Conservation (phyloP, 352 stramenopile species). For the Globisporangium middletonii region DNA sequence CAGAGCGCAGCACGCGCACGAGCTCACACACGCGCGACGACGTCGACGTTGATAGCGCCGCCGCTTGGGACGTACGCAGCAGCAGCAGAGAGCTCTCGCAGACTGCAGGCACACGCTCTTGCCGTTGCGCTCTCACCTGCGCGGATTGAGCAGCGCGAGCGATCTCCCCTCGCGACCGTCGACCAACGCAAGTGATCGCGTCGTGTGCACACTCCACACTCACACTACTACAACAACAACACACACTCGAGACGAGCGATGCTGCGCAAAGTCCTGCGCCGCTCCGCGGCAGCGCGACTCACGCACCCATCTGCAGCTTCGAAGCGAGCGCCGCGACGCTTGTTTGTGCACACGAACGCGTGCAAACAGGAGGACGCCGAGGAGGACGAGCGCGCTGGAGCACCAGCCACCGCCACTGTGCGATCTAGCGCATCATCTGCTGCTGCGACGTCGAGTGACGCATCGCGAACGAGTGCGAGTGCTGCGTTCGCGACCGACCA, state of each 20-base stretch:
- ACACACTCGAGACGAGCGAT: slow-evolving; percentile 3
- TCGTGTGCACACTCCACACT: too few relatives aligned
- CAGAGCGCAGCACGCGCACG: slow-evolving; percentile 1
- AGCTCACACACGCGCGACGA: background rate
- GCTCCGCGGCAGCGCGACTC: slow-evolving; percentile 7
- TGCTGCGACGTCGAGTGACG: background rate
- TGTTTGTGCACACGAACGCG: slow-evolving; percentile 14
- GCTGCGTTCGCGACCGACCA: slow-evolving; percentile 1
- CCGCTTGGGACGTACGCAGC: background rate
- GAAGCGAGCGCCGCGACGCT: background rate
- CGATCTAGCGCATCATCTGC: too few relatives aligned
- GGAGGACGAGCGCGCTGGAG: slow-evolving; percentile 3
- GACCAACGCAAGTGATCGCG: too few relatives aligned
- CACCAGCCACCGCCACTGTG: too few relatives aligned
- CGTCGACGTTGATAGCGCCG: too few relatives aligned
- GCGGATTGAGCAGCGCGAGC: too few relatives aligned
- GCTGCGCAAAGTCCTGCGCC: slow-evolving; percentile 14
- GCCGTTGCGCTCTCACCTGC: too few relatives aligned
- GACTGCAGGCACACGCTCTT: background rate
- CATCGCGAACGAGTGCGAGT: background rate
- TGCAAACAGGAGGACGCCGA: slow-evolving; percentile 11
- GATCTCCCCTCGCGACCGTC: too few relatives aligned
- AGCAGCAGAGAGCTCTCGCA: background rate
- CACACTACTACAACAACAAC: background rate
- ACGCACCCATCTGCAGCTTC: slow-evolving; percentile 1